Evolutionary conservation across 441 rosid genomes (phyloP), one percentile per base, ranked within the genome.

Genomic region (Gossypium schwendimanii): DNA sequence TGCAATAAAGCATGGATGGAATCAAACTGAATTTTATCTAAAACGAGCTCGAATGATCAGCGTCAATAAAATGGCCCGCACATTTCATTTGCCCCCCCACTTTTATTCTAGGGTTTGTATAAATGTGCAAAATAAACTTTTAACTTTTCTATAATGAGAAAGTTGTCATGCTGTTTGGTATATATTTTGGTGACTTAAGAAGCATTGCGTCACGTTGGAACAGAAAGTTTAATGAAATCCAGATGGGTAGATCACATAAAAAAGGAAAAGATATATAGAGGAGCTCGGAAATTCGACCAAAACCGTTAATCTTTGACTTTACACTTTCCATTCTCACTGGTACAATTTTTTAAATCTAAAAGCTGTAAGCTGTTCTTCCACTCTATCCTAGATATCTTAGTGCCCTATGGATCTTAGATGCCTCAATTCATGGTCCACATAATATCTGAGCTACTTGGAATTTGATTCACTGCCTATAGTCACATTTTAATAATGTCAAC

Each of bases 91-190:
- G 58, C 21, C 23, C 10, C 33, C 1, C 17, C 3, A 5, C 8
- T 11, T 15, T 24, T 11, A 36, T 68, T 50, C n/a, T 9, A 9
- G 26, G 45, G 9, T 50, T 15, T 50, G 59, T 14, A 17, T 39
- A 68, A 68, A 50, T 17, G 45, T 50, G 60, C 26, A 9, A 68
- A 52, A 68, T 28, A 23, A 68, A 68, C 60, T 68, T 67, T 8
- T 50, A 28, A 26, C 31, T 50, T 26, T 26, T 15, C 4, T 67
- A 47, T 1, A 24, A 47, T 7, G 39, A 24, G 57, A 24, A 49
- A 24, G 45, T 50, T 28, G 5, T 50, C 24, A 26, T 50, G 17
- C 45, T 26, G 12, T 50, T 67, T 17, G 4, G 70, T 26, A 3
- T 9, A 8, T 47, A 17, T 26, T 8, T 47, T 45, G 12, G 54